Conservation (phyloP, 2,329 filamentous ascomycete species). For the Diplodia mutila region DNA sequence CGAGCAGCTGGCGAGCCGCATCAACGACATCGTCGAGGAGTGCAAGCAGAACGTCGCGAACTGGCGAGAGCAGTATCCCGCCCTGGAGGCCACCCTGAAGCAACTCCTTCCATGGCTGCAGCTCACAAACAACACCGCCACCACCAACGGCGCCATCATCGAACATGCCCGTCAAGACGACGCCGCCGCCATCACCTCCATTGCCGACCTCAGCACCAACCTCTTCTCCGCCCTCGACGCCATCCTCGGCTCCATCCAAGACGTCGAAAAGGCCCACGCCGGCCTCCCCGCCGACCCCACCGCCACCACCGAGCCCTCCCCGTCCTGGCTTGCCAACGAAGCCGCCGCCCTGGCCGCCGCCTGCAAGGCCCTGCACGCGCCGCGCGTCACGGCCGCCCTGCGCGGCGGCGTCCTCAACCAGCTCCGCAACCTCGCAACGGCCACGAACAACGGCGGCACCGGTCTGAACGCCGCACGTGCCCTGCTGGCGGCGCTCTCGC, state of each 20-base stretch:
- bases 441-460: too few relatives aligned
- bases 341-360: constrained; percentile 43
- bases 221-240: constrained; percentile 71
- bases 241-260: constrained; percentile 79
- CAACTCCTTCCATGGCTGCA: constrained; percentile 11
- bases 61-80: neutral
- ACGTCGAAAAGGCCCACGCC: constrained; percentile 61
- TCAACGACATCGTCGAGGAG: constrained; percentile 2
- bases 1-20: neutral
- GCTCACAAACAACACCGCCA: neutral
- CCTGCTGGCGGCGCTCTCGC: constrained; percentile 59
- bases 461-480: neutral
- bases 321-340: constrained; percentile 64
- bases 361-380: constrained; percentile 63
- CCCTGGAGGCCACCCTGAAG: constrained; percentile 2
- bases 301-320: constrained; percentile 60
- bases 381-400: constrained; percentile 57
- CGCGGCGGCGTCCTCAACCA: constrained; percentile 48
- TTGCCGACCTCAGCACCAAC: constrained; percentile 57
- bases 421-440: constrained; percentile 42
- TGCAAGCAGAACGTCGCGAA: neutral
- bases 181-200: neutral
- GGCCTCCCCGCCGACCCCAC: constrained; percentile 60
- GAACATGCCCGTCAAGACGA: neutral
- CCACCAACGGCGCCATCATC: neutral